A percentile compares a stretch with the other conserved stretches of the same genome.
Conservation (phyloP, 345 rosid species). For the Camelina sativa region DNA sequence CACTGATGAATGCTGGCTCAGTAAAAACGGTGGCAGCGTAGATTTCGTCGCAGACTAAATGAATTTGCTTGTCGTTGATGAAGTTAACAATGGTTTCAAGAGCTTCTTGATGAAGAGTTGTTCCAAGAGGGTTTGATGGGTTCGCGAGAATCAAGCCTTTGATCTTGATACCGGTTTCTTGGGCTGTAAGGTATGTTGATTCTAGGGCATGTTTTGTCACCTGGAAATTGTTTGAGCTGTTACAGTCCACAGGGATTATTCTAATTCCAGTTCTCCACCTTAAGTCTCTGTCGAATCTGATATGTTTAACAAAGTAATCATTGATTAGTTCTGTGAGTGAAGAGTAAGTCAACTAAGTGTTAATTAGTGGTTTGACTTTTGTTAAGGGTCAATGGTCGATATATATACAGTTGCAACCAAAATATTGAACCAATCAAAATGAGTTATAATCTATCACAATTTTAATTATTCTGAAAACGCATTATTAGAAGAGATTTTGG, state of each 20-base stretch:
- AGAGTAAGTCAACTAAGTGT: slow-evolving; percentile 34
- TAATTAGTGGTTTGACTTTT: slow-evolving; percentile 17
- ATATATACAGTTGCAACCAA: background rate
- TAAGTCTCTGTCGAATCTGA: slow-evolving; percentile 65
- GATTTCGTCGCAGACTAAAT: slow-evolving; percentile 63
- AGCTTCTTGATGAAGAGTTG: slow-evolving; percentile 36
- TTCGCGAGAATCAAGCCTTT: slow-evolving; percentile 40
- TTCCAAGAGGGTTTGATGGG: slow-evolving; percentile 48
- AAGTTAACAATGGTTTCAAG: slow-evolving; percentile 38
- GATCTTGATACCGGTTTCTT: slow-evolving; percentile 44
- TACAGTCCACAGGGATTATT: slow-evolving; percentile 56
- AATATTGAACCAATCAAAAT: slow-evolving; percentile 22
- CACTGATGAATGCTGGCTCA: slow-evolving; percentile 51
- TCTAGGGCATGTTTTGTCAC: slow-evolving; percentile 55
- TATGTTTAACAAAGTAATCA: background rate
- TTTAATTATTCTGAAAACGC: background rate
- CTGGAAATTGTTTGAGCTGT: slow-evolving; percentile 58
- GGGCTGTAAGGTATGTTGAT: slow-evolving; percentile 45
- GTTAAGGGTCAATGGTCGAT: slow-evolving; percentile 11
- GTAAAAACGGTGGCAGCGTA: slow-evolving; percentile 57
- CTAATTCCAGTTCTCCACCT: slow-evolving; percentile 64
- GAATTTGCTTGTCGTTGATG: slow-evolving; percentile 50
- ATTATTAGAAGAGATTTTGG: slow-evolving; percentile 1
- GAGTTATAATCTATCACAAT: background rate
- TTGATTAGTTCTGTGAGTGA: background rate